These are phyloP conservation scores for Zygoascus sp. DNA, from an alignment of 1,139 yeast species.

Conservation along the genomic window DNA sequence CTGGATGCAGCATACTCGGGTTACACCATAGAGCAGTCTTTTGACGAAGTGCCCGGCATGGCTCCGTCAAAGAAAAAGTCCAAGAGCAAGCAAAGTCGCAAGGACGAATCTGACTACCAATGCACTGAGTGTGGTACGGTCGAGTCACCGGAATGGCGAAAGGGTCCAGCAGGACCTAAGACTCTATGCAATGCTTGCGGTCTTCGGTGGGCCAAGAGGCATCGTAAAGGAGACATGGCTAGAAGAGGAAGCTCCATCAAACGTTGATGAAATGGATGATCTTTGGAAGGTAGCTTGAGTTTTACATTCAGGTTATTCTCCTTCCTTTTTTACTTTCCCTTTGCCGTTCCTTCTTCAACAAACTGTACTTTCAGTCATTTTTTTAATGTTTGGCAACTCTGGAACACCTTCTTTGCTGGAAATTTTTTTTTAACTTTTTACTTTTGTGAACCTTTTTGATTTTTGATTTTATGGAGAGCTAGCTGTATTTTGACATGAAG, in stretches of 20 bases:
- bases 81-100: slow-evolving; percentile 9
- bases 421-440: too few relatives aligned
- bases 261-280: not conserved
- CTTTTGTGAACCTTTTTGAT: too few relatives aligned
- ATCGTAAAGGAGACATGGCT: not conserved
- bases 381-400: not conserved
- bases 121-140: slow-evolving; percentile 52
- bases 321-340: not conserved
- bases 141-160: slow-evolving; percentile 65
- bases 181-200: slow-evolving; percentile 67
- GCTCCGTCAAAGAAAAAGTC: slow-evolving; percentile 11
- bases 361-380: too few relatives aligned
- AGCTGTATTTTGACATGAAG: too few relatives aligned
- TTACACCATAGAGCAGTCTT: not conserved
- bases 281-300: too few relatives aligned
- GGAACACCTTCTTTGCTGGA: too few relatives aligned
- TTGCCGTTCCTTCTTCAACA: not conserved
- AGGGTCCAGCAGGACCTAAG: slow-evolving; percentile 62
- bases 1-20: not conserved
- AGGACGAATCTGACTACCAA: slow-evolving; percentile 14
- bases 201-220: slow-evolving; percentile 45
- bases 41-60: not conserved
- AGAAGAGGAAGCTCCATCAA: not conserved
- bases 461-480: too few relatives aligned
- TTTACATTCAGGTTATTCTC: too few relatives aligned